Evolutionary conservation across 2,329 filamentous ascomycete genomes (phyloP).

Genomic region (Ustulina deusta): DNA sequence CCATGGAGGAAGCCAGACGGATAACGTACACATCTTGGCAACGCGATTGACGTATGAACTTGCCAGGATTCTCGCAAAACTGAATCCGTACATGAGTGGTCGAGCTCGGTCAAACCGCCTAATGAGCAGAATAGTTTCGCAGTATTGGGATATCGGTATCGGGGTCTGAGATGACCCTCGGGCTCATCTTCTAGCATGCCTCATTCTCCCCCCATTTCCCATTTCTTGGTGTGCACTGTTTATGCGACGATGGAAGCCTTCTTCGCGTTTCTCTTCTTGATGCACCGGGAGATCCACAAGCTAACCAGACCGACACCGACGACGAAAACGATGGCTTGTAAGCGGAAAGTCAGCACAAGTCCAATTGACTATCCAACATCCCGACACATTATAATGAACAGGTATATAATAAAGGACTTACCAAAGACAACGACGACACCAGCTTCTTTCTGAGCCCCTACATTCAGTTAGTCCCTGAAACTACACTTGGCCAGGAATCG

Average conservation of each 20-base stretch:
- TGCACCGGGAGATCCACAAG: constrained; percentile 49
- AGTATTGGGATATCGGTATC: constrained; percentile 42
- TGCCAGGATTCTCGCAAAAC: constrained; percentile 35
- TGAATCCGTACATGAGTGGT: constrained; percentile 37
- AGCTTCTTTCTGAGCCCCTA: constrained; percentile 49
- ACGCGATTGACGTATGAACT: constrained; percentile 22
- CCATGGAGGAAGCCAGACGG: constrained; percentile 38
- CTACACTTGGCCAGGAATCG: constrained; percentile 5
- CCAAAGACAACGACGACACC: constrained; percentile 53
- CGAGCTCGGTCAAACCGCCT: constrained; percentile 39
- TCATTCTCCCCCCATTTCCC: constrained; percentile 27
- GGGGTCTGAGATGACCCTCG: constrained; percentile 41
- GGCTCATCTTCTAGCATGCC: constrained; percentile 23
- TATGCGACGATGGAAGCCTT: constrained; percentile 46
- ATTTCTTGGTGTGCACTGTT: constrained; percentile 30
- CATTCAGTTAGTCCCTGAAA: constrained; percentile 36
- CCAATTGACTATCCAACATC: not conserved
- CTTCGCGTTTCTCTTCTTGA: constrained; percentile 48
- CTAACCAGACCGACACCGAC: constrained; percentile 49
- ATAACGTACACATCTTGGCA: constrained; percentile 32
- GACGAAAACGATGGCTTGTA: constrained; percentile 50
- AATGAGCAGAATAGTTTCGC: constrained; percentile 37
- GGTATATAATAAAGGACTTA: constrained; percentile 21
- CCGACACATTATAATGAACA: not conserved
- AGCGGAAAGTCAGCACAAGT: constrained; percentile 29